phyloP scores from a whole-genome alignment of 176 grass and related monocot genomes.

The Zoysia japonica region DNA sequence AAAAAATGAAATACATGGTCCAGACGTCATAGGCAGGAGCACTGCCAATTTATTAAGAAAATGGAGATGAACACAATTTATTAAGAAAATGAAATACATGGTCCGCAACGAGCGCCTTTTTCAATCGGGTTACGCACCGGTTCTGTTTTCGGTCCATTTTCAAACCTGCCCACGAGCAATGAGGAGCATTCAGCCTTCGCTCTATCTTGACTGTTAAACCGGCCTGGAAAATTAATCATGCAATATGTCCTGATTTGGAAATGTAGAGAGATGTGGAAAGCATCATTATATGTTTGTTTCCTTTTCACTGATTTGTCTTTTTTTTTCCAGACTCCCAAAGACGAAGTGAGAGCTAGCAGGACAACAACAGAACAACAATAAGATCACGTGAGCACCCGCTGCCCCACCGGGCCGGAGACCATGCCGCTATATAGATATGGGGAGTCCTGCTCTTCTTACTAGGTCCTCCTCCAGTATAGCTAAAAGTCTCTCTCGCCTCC shows the following conservation, averaged over 20 bases:
- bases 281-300: not conserved
- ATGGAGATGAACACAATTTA: too few relatives aligned
- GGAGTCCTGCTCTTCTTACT: constrained; percentile 26
- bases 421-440: constrained; percentile 45
- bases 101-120: too few relatives aligned
- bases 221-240: not conserved
- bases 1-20: too few relatives aligned
- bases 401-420: constrained; percentile 5
- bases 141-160: too few relatives aligned
- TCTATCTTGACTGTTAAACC: not conserved
- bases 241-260: not conserved
- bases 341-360: not conserved
- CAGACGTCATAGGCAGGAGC: too few relatives aligned
- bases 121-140: too few relatives aligned
- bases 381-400: constrained; percentile 49
- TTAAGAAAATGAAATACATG: too few relatives aligned
- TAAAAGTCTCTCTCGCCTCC: constrained; percentile 27
- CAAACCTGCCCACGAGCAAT: not conserved
- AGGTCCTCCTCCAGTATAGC: constrained; percentile 11
- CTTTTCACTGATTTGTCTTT: not conserved
- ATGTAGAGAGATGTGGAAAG: not conserved
- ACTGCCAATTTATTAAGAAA: not conserved
- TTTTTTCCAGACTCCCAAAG: not conserved
- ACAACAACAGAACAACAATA: constrained; percentile 45
- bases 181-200: not conserved